Percentiles rank a stretch among this genome's conserved stretches.
Conservation (phyloP, 306 rosid genomes). For the Carpinus viminea region DNA sequence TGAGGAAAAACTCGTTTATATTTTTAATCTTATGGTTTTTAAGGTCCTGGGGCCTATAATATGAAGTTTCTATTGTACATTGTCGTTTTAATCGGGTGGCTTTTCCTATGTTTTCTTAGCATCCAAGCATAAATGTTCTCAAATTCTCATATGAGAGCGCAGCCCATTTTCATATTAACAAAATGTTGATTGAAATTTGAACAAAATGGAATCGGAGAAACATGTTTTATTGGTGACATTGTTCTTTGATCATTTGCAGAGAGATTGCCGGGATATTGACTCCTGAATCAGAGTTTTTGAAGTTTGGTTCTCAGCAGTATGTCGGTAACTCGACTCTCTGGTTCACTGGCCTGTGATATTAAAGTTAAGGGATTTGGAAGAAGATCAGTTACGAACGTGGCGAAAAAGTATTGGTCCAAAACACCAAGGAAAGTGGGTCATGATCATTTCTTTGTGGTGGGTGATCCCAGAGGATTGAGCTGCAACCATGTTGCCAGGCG, state of each 20-base stretch:
- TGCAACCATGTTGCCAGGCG: constrained; percentile 2
- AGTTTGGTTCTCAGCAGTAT: neutral
- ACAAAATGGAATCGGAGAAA: neutral
- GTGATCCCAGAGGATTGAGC: neutral
- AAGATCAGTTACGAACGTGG: neutral
- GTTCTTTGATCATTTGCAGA: constrained; percentile 8
- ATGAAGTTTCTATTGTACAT: neutral
- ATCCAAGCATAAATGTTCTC: neutral
- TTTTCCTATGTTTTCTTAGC: neutral
- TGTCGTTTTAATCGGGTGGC: neutral
- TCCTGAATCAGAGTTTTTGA: neutral
- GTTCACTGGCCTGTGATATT: neutral
- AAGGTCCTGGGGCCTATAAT: neutral
- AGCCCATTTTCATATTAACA: neutral
- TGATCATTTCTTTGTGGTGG: neutral
- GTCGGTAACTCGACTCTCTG: neutral
- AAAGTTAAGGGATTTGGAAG: neutral
- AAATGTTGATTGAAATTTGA: neutral
- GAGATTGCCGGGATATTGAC: neutral
- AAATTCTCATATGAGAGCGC: neutral
- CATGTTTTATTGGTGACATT: neutral
- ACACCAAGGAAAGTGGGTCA: neutral
- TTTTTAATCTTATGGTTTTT: neutral
- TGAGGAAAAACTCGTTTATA: neutral
- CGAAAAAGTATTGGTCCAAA: neutral